Base-by-base conservation (phyloP, 768 basidiomycete genomes). In the Termitomyces sp. region DNA sequence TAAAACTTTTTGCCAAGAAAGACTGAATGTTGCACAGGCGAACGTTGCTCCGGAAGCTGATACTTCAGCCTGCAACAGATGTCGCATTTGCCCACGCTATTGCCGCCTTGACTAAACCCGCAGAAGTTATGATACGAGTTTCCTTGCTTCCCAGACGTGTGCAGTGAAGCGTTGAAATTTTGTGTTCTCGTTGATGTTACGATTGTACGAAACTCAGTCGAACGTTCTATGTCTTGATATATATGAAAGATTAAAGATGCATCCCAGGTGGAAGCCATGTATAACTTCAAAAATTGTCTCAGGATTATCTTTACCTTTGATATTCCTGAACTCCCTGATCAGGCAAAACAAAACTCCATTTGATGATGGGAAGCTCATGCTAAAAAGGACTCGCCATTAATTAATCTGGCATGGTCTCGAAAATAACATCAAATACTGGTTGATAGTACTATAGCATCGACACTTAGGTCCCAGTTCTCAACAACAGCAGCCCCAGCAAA, bases 81-180 rank as follows among this genome's bases (percentile, higher is more conserved):
- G 50, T 54, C 11, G 69, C 54, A 1, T 73, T 74, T 41, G 62
- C 51, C 41, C 59, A 62, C 24, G 72, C 71, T 15, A 46, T 58
- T 44, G 57, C 59, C 52, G 61, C 59, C 54, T 54, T 63, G 44
- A 24, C 58, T 46, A 16, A n/a, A 3, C 41, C 41, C n/a, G 8
- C 41, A 20, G 2, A 11, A 42, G 41, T 42, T 15, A 18, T 1
- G n/a, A 42, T 20, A 41, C 16, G n/a, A 20, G 41, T 42, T n/a
- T 42, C 41, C 41, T 20, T 37, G 16, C 13, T 37, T 37, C 13
- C 18, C 11, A 6, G 16, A n/a, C 39, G 6, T 42, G 41, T n/a
- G 15, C 9, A 6, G 41, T 42, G 5, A 42, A 41, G 18, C 7
- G 6, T 41, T 41, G 4, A n/a, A 11, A 11, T 20, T 11, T 42